Conservation (phyloP, 1,139 yeast species). For the Diutina ranongensis region DNA sequence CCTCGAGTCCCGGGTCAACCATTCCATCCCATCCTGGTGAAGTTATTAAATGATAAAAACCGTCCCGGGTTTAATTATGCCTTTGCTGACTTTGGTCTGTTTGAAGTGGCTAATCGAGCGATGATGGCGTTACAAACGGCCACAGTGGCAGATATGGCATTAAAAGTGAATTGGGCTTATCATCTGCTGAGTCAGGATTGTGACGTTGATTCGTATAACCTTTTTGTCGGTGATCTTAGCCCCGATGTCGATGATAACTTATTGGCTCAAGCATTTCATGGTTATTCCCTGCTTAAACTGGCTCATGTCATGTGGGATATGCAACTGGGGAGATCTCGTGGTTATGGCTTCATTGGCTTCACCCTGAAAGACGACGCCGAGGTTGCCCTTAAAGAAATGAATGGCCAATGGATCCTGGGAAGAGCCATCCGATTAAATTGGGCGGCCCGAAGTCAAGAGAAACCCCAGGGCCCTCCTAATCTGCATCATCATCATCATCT, state of each 20-base stretch:
- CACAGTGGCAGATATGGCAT: conserved; percentile 36
- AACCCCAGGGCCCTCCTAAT: neutral
- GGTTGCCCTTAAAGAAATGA: conserved; percentile 60
- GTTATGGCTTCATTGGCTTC: conserved; percentile 89
- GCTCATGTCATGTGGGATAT: conserved; percentile 98
- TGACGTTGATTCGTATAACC: conserved; percentile 42
- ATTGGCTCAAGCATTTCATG: conserved; percentile 46
- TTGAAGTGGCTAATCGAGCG: conserved; percentile 52
- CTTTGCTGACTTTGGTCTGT: conserved; percentile 60
- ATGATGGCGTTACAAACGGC: conserved; percentile 49
- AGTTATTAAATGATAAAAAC: conserved; percentile 67
- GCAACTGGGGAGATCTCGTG: conserved; percentile 86
- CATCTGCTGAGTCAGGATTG: conserved; percentile 34
- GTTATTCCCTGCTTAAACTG: conserved; percentile 53
- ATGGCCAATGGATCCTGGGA: conserved; percentile 63
- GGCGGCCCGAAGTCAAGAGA: conserved; percentile 40
- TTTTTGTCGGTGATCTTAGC: conserved; percentile 82
- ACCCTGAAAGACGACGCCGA: conserved; percentile 59
- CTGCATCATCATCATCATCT: neutral
- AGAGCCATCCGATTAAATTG: conserved; percentile 76
- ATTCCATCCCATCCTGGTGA: conserved; percentile 21
- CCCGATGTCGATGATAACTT: conserved; percentile 75
- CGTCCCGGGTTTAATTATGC: conserved; percentile 70
- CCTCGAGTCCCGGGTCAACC: conserved; percentile 20
- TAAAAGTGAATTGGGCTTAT: conserved; percentile 74